Evolutionary conservation across 371 early-diverging fungal species (phyloP), one percentile per base, ranked within the genome.

Genomic region (Apophysomyces ossiformis): DNA sequence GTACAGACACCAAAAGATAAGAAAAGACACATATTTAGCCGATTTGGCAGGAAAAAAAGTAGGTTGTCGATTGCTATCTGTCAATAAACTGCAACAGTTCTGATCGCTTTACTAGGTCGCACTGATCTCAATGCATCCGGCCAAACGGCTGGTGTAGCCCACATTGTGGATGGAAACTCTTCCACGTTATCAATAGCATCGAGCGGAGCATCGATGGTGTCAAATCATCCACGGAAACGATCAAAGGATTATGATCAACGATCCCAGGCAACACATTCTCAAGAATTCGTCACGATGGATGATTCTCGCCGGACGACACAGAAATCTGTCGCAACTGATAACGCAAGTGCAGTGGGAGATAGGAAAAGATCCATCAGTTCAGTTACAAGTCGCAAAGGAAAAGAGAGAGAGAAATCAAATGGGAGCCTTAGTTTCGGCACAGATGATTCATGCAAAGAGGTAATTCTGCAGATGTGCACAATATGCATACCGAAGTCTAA

Each of bases 1-100:
- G 56, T 39, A 13, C 58, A 37, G 7, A 36, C 66, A 16, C 66
- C 35, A 13, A 67, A 66, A 58, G 70, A 68, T n/a, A 71, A 72
- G 58, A 70, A 69, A 41, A 47, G 72, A 9, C 64, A 70, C 37
- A 57, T 66, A 11, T 66, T 76, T 35, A 69, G 74, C 56, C 64
- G 81, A 39, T 71, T 81, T 43, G 71, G 72, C 37, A 78, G 72
- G 64, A 75, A 74, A 60, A 81, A 81, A 63, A 70, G 81, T 78
- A 68, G 67, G 69, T 63, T 36, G 15, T 13, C 4, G 21, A 41
- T 58, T 4, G 36, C 5, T 32, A 6, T 21, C 11, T 13, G 37
- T 2, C 4, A 38, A 41, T 12, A 21, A 47, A 50, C 35, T 46
- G 47, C 26, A 26, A 26, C 26, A 26, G 26, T 13, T 4, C 39